phyloP scores from a whole-genome alignment of 805 yeast species.

The Cyberlindnera maritima region DNA sequence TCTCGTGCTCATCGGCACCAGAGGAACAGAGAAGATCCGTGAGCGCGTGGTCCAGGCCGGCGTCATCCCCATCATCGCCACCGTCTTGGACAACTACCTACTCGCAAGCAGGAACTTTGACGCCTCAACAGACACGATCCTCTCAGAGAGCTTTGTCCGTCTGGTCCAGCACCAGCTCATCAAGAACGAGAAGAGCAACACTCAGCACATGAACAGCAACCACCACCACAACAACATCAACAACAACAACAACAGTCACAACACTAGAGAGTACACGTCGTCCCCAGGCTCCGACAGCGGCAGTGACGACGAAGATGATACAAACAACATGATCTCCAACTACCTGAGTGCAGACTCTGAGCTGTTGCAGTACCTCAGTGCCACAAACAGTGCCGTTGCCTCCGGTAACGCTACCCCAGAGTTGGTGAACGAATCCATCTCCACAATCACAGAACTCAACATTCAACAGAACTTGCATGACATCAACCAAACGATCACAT shows the following conservation, averaged over 20 bases:
- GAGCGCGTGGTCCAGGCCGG: conserved; percentile 90
- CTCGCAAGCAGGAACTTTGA: conserved; percentile 36
- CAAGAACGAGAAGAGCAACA: conserved; percentile 1
- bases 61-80: conserved; percentile 84
- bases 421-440: not conserved
- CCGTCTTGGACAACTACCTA: conserved; percentile 85
- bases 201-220: too few species aligned
- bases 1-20: conserved; percentile 82
- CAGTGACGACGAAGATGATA: conserved; percentile 5
- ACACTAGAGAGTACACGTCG: not conserved
- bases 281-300: not conserved
- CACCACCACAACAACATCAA: too few species aligned
- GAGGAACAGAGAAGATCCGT: conserved; percentile 86
- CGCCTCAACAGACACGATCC: conserved; percentile 13
- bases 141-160: conserved; percentile 18
- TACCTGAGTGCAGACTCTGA: conserved; percentile 12
- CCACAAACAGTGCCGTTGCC: not conserved
- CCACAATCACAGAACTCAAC: conserved; percentile 10
- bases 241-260: not conserved
- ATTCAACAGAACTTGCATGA: conserved; percentile 18
- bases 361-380: conserved; percentile 8
- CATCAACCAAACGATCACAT: conserved; percentile 29
- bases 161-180: conserved; percentile 14
- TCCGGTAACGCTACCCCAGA: not conserved
- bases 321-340: conserved; percentile 4